Evolutionary conservation across 257 asterid genomes (phyloP), one percentile per base, ranked within the genome.

Genomic region (Linaria vulgaris): DNA sequence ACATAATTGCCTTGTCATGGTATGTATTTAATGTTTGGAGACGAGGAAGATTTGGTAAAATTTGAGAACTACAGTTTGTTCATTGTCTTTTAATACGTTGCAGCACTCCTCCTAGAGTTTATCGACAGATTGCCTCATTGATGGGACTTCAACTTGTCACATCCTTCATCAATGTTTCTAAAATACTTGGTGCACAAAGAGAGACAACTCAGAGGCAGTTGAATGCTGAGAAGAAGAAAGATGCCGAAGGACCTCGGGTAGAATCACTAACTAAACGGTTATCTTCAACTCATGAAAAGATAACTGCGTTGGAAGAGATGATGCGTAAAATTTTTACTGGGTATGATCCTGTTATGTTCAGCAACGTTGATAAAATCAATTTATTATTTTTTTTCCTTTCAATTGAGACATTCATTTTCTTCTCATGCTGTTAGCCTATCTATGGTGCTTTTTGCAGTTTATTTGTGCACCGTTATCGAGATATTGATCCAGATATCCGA

Each of bases 91-190:
- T 83, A 37, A 64, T 74, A 61, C 63, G 39, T 78, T 66, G 46
- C 82, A 94, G 99, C 76, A 94, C 99, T 56, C 99, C 99, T 61
- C 99, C 99, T 41, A 94, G 99, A 82, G 80, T 57, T 71, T 94
- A 83, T 75, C 99, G 99, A 53, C 95, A 81, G 74, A 77, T 82
- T 66, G 97, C 97, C 71, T 87, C 99, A 58, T 56, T 94, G 76
- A 84, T 90, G 87, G 99, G 99, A 51, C 95, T 94, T 72, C 99
- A 90, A 76, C 95, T 94, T 63, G 99, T 94, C 64, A 82, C 95
- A 43, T 94, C 99, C 75, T 94, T 90, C 84, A 90, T 94, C 69
- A 88, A 84, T 76, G 85, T 90, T 24, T 88, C 99, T 49, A 94
- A 87, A 82, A 73, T 78, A 73, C 96, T 94, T 72, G 88, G 92